Conservation (phyloP, 768 basidiomycete genomes). For the Lyophyllum shimeji region DNA sequence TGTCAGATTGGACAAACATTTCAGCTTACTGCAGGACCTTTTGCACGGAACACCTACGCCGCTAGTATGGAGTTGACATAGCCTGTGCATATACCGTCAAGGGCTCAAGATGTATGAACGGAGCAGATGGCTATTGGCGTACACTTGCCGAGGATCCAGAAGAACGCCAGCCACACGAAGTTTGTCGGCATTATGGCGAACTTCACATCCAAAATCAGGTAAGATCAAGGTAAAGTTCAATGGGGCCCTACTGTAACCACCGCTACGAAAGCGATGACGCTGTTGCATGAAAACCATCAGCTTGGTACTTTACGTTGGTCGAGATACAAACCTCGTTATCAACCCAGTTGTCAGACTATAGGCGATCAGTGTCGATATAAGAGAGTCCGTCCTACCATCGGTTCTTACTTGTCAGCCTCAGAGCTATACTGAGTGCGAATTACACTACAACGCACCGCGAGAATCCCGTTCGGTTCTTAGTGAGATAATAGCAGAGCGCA, state of each 20-base stretch:
- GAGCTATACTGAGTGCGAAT: neutral
- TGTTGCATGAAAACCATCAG: constrained; percentile 14
- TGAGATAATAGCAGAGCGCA: constrained; percentile 47
- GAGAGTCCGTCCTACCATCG: constrained; percentile 37
- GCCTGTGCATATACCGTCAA: constrained; percentile 25
- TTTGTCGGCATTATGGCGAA: constrained; percentile 47
- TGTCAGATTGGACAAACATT: constrained; percentile 17
- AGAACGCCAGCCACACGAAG: constrained; percentile 48
- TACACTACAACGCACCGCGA: constrained; percentile 26
- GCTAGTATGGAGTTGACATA: constrained; percentile 55
- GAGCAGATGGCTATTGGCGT: constrained; percentile 14
- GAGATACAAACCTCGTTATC: constrained; percentile 35
- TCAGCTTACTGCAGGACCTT: neutral
- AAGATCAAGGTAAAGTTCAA: neutral
- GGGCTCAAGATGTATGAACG: neutral
- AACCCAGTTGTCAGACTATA: constrained; percentile 47
- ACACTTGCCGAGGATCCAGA: constrained; percentile 55
- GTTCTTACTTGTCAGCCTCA: neutral
- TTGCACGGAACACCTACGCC: constrained; percentile 32
- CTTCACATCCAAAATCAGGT: constrained; percentile 19
- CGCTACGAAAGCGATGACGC: constrained; percentile 39
- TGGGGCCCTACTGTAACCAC: constrained; percentile 36
- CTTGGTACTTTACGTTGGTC: neutral
- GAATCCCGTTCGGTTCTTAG: constrained; percentile 48
- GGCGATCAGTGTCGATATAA: constrained; percentile 41